Evolutionary conservation across 306 rosid genomes (phyloP).

Genomic region (Begonia loranthoides): DNA sequence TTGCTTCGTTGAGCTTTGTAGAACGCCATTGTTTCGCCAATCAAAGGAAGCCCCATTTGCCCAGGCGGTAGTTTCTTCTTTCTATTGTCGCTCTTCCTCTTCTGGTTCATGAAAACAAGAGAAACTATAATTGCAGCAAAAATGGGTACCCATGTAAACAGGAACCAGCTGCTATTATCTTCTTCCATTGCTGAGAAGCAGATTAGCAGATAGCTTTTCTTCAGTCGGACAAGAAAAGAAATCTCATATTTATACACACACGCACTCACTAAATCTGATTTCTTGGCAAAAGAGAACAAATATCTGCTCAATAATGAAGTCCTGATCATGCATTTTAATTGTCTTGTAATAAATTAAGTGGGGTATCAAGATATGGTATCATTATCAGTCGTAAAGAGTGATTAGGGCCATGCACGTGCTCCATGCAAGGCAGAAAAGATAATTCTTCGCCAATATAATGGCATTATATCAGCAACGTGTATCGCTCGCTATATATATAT

Average conservation of each 20-base stretch:
- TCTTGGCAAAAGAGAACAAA: too few relatives aligned
- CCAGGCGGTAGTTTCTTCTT: conserved; percentile 51
- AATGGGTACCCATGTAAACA: conserved; percentile 17
- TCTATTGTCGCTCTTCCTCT: conserved; percentile 14
- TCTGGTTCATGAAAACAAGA: conserved; percentile 21
- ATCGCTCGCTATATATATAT: too few relatives aligned
- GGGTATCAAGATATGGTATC: too few relatives aligned
- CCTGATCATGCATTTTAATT: too few relatives aligned
- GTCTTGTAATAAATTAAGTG: too few relatives aligned
- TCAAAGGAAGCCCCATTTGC: conserved; percentile 59
- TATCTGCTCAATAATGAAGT: too few relatives aligned
- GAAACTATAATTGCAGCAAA: conserved; percentile 15
- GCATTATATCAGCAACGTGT: too few relatives aligned
- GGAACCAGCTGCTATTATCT: conserved; percentile 7
- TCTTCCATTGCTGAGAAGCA: conserved; percentile 22
- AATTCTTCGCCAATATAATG: too few relatives aligned
- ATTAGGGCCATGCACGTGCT: too few relatives aligned
- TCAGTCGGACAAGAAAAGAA: not conserved
- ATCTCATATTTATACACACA: not conserved
- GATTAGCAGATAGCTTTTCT: not conserved
- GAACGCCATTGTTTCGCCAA: conserved; percentile 76
- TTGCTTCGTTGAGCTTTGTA: conserved; percentile 52
- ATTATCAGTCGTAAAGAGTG: too few relatives aligned
- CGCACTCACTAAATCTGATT: too few relatives aligned
- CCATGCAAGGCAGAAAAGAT: too few relatives aligned